phyloP scores from a whole-genome alignment of 2,329 filamentous ascomycete species.

The Aspergillus ochraceus region DNA sequence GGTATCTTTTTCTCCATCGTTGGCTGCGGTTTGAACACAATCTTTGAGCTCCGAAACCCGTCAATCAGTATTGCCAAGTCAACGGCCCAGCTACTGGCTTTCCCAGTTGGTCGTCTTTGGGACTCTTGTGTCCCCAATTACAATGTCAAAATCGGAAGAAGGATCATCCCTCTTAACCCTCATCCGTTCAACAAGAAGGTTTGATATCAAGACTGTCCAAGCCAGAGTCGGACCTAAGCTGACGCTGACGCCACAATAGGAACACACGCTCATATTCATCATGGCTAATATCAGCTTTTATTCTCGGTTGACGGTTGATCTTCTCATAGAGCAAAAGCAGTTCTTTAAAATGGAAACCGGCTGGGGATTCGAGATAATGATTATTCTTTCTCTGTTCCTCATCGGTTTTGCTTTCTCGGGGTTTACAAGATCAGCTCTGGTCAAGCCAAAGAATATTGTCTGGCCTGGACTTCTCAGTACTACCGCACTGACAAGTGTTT shows the following conservation, averaged over 20 bases:
- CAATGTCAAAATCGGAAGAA: conserved; percentile 16
- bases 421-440: conserved; percentile 61
- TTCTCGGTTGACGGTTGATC: conserved; percentile 25
- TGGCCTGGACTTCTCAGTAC: conserved; percentile 55
- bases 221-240: neutral
- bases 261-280: conserved; percentile 26
- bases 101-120: conserved; percentile 23
- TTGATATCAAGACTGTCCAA: neutral
- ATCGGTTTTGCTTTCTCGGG: conserved; percentile 62
- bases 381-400: conserved; percentile 66
- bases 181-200: conserved; percentile 33
- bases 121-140: conserved; percentile 23
- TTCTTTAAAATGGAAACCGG: conserved; percentile 27
- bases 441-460: conserved; percentile 58
- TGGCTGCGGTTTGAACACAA: conserved; percentile 17
- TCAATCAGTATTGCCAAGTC: conserved; percentile 26
- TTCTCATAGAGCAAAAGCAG: conserved; percentile 28
- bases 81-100: conserved; percentile 21
- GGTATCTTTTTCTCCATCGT: conserved; percentile 15
- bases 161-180: conserved; percentile 26
- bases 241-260: conserved; percentile 10
- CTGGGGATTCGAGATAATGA: conserved; percentile 31
- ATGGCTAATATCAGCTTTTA: conserved; percentile 29
- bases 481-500: conserved; percentile 66
- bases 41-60: conserved; percentile 21